Base-by-base conservation (phyloP, 2,329 filamentous ascomycete species). In the Fusarium luffae region DNA sequence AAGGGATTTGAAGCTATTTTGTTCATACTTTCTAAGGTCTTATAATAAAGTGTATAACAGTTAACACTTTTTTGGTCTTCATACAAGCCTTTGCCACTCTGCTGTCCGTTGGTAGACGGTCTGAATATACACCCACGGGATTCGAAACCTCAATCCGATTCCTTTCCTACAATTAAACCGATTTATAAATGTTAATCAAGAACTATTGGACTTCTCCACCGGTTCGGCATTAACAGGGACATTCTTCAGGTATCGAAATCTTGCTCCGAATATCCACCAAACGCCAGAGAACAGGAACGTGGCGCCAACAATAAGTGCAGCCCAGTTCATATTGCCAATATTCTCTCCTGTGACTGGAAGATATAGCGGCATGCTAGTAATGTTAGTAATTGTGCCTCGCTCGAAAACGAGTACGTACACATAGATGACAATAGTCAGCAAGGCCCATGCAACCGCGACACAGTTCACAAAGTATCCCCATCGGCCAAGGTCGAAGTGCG, bases 321-420 rank as follows among this genome's bases (percentile, higher is more conserved):
- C 60, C 63, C 60, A 66, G 21, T 66, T 66, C 63, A 66, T 66
- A 12, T 66, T 66, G 1, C 48, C 54, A 1, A 66, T 66, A 9
- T 66, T 65, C 2, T 51, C 49, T 0, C 58, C 59, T 0, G 52
- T 57, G 3, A 66, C 63, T 4, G 60, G 63, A 5, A 66, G 34
- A 23, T 64, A 64, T 0, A 66, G 34, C 5, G 63, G 63, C 51
- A 66, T 59, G 2, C 63, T 66, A 13, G 2, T 1, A 10, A 19
- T 7, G n/a, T 61, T 16, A 59, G 40, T 34, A 23, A 25, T 10
- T 7, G n/a, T 8, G 0, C 6, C 9, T 48, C 9, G 1, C 7
- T 14, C 3, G 4, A 21, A 7, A 12, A 4, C 4, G 27, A 5
- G 3, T 5, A 61, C 59, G 30, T 40, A 61, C 61, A 57, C 34